Evolutionary conservation across 202 grass and related monocot genomes (phyloP).

Genomic region (Setaria italica): DNA sequence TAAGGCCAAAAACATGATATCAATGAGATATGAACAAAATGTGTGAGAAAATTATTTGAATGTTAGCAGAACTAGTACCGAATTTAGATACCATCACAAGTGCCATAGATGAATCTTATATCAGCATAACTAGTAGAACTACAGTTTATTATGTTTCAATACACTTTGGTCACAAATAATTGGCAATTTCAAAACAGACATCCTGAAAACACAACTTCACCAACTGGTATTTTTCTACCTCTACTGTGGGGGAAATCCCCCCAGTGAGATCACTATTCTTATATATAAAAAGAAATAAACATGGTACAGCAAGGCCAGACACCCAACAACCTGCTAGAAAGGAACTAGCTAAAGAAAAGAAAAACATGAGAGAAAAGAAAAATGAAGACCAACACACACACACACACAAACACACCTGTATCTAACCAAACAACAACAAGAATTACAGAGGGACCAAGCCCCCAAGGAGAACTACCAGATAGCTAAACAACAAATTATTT

Average conservation of each 20-base stretch:
- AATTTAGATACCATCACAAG: slow-evolving; percentile 21
- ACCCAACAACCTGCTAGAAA: not conserved
- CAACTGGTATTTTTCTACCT: not conserved
- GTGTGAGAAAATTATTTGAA: not conserved
- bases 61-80: not conserved
- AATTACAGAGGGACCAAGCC: too few species aligned
- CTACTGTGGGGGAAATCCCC: not conserved
- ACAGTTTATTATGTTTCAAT: not conserved
- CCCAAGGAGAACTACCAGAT: too few species aligned
- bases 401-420: too few species aligned
- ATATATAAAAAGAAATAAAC: not conserved
- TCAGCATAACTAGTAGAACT: not conserved
- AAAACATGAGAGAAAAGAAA: too few species aligned
- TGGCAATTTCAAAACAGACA: not conserved
- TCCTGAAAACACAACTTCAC: not conserved
- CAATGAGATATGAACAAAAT: slow-evolving; percentile 14
- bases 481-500: too few species aligned
- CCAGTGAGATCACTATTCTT: too few species aligned
- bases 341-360: too few species aligned
- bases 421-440: too few species aligned
- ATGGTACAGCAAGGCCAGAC: not conserved
- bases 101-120: not conserved
- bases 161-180: not conserved
- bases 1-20: slow-evolving; percentile 4
- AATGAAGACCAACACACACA: too few species aligned